Conservation (phyloP, 2,329 filamentous ascomycete species). For the Incumbomyces delicatus region DNA sequence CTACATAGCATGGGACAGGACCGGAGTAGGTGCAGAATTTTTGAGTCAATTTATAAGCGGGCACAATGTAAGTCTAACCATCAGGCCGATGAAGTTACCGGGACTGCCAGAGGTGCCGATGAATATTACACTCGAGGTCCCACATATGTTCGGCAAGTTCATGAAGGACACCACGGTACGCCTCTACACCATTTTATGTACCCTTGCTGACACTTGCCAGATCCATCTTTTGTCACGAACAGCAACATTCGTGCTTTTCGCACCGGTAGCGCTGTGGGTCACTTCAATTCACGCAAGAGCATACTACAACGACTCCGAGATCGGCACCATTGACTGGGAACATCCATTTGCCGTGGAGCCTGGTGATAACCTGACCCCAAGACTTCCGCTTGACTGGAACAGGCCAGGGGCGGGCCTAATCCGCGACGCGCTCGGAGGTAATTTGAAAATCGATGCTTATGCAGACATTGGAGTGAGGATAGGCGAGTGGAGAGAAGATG, state of each 20-base stretch:
- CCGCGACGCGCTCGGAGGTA: slow-evolving; percentile 67
- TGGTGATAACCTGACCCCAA: slow-evolving; percentile 61
- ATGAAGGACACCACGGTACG: slow-evolving; percentile 66
- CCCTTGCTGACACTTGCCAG: slow-evolving; percentile 17
- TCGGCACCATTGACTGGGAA: slow-evolving; percentile 69
- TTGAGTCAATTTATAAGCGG: slow-evolving; percentile 83
- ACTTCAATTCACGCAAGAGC: slow-evolving; percentile 76
- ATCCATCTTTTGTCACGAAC: slow-evolving; percentile 80
- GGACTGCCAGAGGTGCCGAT: slow-evolving; percentile 62
- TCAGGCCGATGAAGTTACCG: slow-evolving; percentile 58
- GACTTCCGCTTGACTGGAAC: slow-evolving; percentile 72
- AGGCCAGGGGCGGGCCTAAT: slow-evolving; percentile 67
- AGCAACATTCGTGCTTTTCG: slow-evolving; percentile 72
- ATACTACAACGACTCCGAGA: slow-evolving; percentile 66
- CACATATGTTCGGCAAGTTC: slow-evolving; percentile 52
- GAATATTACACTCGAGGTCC: slow-evolving; percentile 59
- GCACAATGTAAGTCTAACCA: slow-evolving; percentile 68
- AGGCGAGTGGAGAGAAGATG: slow-evolving; percentile 60
- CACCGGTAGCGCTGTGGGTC: slow-evolving; percentile 71
- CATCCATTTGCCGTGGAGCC: slow-evolving; percentile 68
- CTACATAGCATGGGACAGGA: slow-evolving; percentile 68
- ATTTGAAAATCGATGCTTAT: slow-evolving; percentile 65
- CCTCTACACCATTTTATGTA: slow-evolving; percentile 19
- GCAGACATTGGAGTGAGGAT: slow-evolving; percentile 67
- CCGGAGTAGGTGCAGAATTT: slow-evolving; percentile 57